phyloP scores from a whole-genome alignment of 345 rosid genomes.

The Conringia planisiliqua region DNA sequence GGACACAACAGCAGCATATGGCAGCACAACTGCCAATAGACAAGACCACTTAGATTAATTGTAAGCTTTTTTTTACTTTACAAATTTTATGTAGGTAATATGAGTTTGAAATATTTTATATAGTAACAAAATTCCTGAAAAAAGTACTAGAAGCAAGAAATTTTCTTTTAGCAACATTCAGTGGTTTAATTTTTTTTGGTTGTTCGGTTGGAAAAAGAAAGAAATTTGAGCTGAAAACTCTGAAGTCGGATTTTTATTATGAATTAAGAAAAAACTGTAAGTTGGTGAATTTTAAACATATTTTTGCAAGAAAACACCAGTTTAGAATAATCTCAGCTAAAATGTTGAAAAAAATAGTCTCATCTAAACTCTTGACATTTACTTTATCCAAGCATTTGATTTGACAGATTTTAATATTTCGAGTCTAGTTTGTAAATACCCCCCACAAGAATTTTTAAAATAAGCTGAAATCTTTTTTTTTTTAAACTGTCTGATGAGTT shows the following conservation, averaged over 20 bases:
- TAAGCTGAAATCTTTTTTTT: neutral
- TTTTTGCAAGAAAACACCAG: neutral
- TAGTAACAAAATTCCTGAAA: neutral
- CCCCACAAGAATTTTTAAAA: neutral
- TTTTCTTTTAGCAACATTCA: neutral
- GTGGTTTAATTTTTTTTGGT: no score
- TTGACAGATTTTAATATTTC: neutral
- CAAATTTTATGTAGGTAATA: neutral
- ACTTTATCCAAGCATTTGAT: neutral
- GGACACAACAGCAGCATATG: conserved; percentile 67
- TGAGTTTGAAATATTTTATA: neutral
- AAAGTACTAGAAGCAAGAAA: neutral
- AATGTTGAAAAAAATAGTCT: neutral
- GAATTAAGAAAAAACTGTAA: neutral
- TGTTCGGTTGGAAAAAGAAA: neutral
- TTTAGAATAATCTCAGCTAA: neutral
- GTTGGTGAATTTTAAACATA: neutral
- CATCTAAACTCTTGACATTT: neutral
- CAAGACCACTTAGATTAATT: neutral
- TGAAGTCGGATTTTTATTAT: neutral
- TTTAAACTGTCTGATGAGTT: neutral
- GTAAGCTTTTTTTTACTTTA: neutral
- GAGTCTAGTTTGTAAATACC: neutral
- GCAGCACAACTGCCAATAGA: conserved; percentile 56
- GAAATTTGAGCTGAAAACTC: neutral